Evolutionary conservation across 1,139 yeast species (phyloP), one percentile per base, ranked within the genome.

Genomic region (Nadsonia starkeyi-henricii): DNA sequence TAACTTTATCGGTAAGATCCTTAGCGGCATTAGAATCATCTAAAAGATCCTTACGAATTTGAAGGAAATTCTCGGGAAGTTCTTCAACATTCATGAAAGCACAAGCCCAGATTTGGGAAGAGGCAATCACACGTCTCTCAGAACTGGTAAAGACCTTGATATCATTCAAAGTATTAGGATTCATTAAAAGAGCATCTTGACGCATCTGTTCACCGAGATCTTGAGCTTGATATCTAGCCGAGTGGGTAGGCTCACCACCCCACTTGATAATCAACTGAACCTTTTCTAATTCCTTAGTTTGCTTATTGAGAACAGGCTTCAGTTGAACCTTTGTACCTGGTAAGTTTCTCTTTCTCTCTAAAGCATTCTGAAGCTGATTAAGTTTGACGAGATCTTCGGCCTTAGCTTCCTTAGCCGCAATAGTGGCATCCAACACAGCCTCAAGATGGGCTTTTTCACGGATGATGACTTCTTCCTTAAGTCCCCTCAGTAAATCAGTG

Each of bases 161-260:
- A 60, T 91, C 85, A 44, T 83, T 78, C 57, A 93, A 71, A 8
- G 94, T 88, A 46, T 81, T 84, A 55, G 85, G 79, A 64, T 93
- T 93, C 60, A 93, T 72, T 51, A 93, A 73, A 61, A 85, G 80
- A 58, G 89, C 75, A 61, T 93, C 95, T 63, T 91, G 96, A 58
- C 98, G 79, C 68, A 84, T 76, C 65, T 89, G 96, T 58, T 91
- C 97, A 49, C 98, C 99, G 20, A 91, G 77, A 66, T 93, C 99
- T 30, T 81, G 75, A 1, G 96, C 95, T 68, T 93, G 99, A 63
- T 86, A 85, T 52, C 82, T 77, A 1, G 98, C 97, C 9, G 97
- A 88, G 64, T 93, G 99, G 1, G 99, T 93, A 9, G 98, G 96
- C 64, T 93, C 99, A 55, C 99, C 99, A 58, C 98, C 98, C 98